Conservation (phyloP, 1,139 yeast species). For the Pichia sp. region DNA sequence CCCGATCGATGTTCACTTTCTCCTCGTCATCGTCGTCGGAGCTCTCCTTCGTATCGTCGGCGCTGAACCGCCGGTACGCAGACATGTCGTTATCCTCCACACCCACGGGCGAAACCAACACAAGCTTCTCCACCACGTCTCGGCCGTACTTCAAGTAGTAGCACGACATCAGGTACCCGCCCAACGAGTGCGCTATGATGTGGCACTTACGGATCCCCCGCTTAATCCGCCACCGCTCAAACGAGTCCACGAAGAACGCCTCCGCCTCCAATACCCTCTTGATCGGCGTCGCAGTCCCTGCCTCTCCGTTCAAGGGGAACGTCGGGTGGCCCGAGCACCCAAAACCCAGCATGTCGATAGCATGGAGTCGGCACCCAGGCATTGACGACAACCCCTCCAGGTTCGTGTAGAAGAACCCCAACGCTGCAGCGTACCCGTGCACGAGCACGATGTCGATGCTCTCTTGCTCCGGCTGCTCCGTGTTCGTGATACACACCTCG, state of each 20-base stretch:
- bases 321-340: conserved; percentile 72
- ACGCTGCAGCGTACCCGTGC: conserved; percentile 77
- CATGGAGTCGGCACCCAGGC: conserved; percentile 52
- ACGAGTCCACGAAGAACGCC: conserved; percentile 69
- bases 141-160: conserved; percentile 74
- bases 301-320: conserved; percentile 36
- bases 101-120: conserved; percentile 86
- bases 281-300: conserved; percentile 19
- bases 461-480: conserved; percentile 14
- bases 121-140: conserved; percentile 59
- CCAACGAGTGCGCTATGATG: conserved; percentile 86
- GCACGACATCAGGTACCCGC: conserved; percentile 80
- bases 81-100: conserved; percentile 53
- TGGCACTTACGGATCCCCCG: conserved; percentile 57
- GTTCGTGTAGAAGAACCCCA: conserved; percentile 67
- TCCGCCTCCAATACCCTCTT: conserved; percentile 49
- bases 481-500: conserved; percentile 53
- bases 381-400: conserved; percentile 49
- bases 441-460: conserved; percentile 56
- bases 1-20: conserved; percentile 24
- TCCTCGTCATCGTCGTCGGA: conserved; percentile 15
- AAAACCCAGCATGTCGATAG: conserved; percentile 79
- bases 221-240: conserved; percentile 74
- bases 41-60: conserved; percentile 35
- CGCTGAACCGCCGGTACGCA: conserved; percentile 38